Conservation (phyloP, 805 yeast species). For the Starmera caribaea region DNA sequence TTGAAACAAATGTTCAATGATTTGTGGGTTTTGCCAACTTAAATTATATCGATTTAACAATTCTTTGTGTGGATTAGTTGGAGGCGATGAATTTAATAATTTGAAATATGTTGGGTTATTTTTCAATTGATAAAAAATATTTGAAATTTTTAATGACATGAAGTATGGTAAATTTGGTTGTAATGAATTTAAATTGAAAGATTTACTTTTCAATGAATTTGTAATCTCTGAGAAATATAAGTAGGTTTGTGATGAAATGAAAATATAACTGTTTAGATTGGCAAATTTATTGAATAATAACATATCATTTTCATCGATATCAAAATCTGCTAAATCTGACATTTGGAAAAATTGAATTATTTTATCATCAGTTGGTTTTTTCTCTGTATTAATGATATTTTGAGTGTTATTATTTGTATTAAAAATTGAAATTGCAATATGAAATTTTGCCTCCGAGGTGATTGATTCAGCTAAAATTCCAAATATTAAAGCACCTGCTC, state of each 20-base stretch:
- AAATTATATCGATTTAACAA: too few relatives aligned
- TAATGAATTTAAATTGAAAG: background rate
- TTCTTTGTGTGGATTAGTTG: too few relatives aligned
- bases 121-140: background rate
- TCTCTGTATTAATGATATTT: too few relatives aligned
- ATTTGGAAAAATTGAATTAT: too few relatives aligned
- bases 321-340: background rate
- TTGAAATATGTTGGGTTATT: too few relatives aligned
- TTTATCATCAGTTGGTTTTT: too few relatives aligned
- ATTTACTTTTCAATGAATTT: background rate
- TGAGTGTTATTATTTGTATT: too few relatives aligned
- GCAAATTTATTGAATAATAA: background rate
- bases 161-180: background rate
- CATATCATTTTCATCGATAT: background rate
- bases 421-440: too few relatives aligned
- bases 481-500: background rate
- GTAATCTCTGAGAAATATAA: background rate
- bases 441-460: too few relatives aligned
- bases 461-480: background rate
- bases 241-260: background rate
- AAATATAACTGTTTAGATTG: background rate
- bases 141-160: background rate
- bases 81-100: too few relatives aligned
- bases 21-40: too few relatives aligned
- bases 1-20: too few relatives aligned